Conservation (phyloP, 805 yeast species). For the Hanseniaspora valbyensis region DNA sequence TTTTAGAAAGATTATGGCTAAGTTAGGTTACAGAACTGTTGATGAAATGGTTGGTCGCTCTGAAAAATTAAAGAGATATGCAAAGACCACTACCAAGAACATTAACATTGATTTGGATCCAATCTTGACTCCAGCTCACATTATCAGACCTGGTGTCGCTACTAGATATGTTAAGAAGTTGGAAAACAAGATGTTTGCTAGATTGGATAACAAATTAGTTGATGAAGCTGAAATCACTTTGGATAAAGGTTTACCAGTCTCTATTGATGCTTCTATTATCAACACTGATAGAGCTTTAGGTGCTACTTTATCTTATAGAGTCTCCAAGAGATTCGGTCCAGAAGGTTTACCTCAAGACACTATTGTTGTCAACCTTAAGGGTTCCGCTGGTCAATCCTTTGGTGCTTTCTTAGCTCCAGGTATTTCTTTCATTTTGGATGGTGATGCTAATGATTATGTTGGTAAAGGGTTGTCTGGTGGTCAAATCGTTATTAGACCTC, state of each 20-base stretch:
- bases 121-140: constrained; percentile 91
- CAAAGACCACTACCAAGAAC: constrained; percentile 80
- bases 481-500: constrained; percentile 83
- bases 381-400: constrained; percentile 96
- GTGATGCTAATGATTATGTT: constrained; percentile 96
- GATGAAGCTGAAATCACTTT: constrained; percentile 94
- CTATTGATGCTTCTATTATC: constrained; percentile 83
- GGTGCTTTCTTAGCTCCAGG: constrained; percentile 97
- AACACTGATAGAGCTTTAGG: constrained; percentile 97
- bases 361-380: constrained; percentile 78
- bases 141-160: constrained; percentile 92
- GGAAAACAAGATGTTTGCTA: constrained; percentile 84
- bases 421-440: constrained; percentile 86
- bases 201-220: constrained; percentile 88
- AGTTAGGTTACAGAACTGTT: constrained; percentile 85
- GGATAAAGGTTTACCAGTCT: constrained; percentile 91
- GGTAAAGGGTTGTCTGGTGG: constrained; percentile 98
- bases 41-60: constrained; percentile 98
- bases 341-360: constrained; percentile 91
- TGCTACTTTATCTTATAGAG: constrained; percentile 84
- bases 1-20: constrained; percentile 85
- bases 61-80: constrained; percentile 76
- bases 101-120: constrained; percentile 87
- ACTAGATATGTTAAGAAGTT: constrained; percentile 85
- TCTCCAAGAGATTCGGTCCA: constrained; percentile 88